Base-by-base conservation (phyloP, 2,329 filamentous ascomycete species). In the Raffaelea albimanens region DNA sequence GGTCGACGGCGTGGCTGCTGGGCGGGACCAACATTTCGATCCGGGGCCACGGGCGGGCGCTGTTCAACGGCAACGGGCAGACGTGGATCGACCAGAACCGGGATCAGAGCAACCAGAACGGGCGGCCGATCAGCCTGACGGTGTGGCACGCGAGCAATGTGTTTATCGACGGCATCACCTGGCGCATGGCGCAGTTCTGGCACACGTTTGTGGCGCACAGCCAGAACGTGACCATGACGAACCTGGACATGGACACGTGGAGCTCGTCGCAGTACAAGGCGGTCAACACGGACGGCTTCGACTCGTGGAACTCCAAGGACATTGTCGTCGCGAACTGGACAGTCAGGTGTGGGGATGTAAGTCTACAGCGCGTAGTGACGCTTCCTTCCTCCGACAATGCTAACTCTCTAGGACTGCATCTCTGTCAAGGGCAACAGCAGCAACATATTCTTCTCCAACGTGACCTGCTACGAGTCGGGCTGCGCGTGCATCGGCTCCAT, bases 111-210 rank as follows among this genome's bases (percentile, higher is more conserved):
- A 72, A 72, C 47, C 61, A 65, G 58, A 61, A 64, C 21, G 69
- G 69, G 4, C 56, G 70, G 14, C 70, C 69, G 1, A 72, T 72
- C 42, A 64, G 57, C 22, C 55, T 72, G 45, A 72, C 68, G 0
- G 52, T 72, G 5, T 72, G 68, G 68, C 58, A 66, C 33, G 67
- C 65, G 5, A 70, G 63, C 44, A 71, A 72, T 44, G 61, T 70
- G 11, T 57, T 66, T 5, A 56, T 72, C 23, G 70, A 72, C 50
- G 69, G 69, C 1, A 65, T 67, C 42, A 63, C 61, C 3, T 67
- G 70, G 62, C 60, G 64, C 7, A 68, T 72, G 58, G 59, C 64
- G 4, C 71, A 75, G 51, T 75, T 75, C 56, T 75, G 72, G 72
- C 69, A 68, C 43, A 68, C 62, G 0, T 67, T 68, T 51, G 61